phyloP scores from a whole-genome alignment of 495 filamentous ascomycete genomes.

The Massariosphaeria phaeospora region DNA sequence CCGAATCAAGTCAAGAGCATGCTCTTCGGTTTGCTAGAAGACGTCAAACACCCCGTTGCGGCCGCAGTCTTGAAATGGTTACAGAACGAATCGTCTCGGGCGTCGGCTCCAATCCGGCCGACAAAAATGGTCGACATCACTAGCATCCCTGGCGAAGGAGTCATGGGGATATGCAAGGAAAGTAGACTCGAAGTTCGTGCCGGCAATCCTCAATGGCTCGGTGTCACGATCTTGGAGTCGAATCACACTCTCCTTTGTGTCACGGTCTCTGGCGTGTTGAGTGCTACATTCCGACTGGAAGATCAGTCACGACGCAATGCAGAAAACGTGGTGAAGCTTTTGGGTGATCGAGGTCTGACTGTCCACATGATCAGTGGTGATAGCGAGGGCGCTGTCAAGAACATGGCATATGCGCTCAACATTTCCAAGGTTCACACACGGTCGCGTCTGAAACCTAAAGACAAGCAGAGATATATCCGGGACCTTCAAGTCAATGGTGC shows the following conservation, averaged over 20 bases:
- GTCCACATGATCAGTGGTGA: slow-evolving; percentile 69
- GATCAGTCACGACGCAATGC: slow-evolving; percentile 59
- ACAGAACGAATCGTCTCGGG: slow-evolving; percentile 41
- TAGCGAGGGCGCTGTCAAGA: slow-evolving; percentile 53
- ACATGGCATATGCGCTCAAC: slow-evolving; percentile 49
- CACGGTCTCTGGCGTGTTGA: slow-evolving; percentile 47
- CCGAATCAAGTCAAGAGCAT: slow-evolving; percentile 25
- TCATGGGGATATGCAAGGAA: slow-evolving; percentile 41
- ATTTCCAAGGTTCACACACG: slow-evolving; percentile 49
- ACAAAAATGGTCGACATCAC: slow-evolving; percentile 42
- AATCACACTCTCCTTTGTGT: slow-evolving; percentile 62
- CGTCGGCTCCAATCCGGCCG: slow-evolving; percentile 35
- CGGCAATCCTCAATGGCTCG: slow-evolving; percentile 63
- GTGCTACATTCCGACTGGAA: slow-evolving; percentile 56
- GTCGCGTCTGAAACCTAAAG: slow-evolving; percentile 52
- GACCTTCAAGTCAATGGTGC: slow-evolving; percentile 31
- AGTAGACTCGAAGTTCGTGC: slow-evolving; percentile 42
- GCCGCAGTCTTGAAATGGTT: slow-evolving; percentile 50
- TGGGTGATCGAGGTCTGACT: slow-evolving; percentile 53
- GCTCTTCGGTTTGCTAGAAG: slow-evolving; percentile 48
- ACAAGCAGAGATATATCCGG: slow-evolving; percentile 61
- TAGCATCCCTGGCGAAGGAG: slow-evolving; percentile 51
- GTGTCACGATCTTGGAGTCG: slow-evolving; percentile 36
- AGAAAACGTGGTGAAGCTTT: slow-evolving; percentile 42
- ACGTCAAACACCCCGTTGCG: slow-evolving; percentile 67